These are phyloP conservation scores for Hortiboletus campestris DNA, from an alignment of 768 basidiomycete genomes.

Conservation along the genomic window DNA sequence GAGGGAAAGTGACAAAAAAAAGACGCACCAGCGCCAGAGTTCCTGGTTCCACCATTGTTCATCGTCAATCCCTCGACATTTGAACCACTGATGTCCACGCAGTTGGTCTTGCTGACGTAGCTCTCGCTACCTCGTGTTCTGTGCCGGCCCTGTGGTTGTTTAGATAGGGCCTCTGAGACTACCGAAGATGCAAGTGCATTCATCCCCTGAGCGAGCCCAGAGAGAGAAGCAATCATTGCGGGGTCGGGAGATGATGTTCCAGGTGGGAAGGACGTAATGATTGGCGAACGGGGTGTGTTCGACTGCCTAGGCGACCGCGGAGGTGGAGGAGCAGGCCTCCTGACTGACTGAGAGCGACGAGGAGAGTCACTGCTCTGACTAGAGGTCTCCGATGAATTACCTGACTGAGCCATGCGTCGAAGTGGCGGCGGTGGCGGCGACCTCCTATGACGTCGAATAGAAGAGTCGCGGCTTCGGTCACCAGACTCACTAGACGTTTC, in stretches of 20 bases:
- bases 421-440: neutral
- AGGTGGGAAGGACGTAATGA: too few species aligned
- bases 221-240: neutral
- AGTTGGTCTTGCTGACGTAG: neutral
- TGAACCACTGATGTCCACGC: neutral
- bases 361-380: neutral
- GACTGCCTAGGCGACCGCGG: neutral
- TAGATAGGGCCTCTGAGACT: too few species aligned
- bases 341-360: neutral
- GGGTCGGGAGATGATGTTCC: neutral
- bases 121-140: neutral
- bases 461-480: neutral
- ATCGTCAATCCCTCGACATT: conserved; percentile 5
- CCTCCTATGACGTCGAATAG: neutral
- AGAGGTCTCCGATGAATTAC: neutral
- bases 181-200: neutral
- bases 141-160: neutral
- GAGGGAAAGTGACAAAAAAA: neutral
- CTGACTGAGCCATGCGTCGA: neutral
- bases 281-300: neutral
- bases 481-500: neutral
- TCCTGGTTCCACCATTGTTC: conserved; percentile 1
- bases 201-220: neutral
- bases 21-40: conserved; percentile 14
- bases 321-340: conserved; percentile 7